A percentile compares a stretch with the other conserved stretches of the same genome.
Conservation (phyloP, 495 filamentous ascomycete genomes). For the Peziza echinospora region DNA sequence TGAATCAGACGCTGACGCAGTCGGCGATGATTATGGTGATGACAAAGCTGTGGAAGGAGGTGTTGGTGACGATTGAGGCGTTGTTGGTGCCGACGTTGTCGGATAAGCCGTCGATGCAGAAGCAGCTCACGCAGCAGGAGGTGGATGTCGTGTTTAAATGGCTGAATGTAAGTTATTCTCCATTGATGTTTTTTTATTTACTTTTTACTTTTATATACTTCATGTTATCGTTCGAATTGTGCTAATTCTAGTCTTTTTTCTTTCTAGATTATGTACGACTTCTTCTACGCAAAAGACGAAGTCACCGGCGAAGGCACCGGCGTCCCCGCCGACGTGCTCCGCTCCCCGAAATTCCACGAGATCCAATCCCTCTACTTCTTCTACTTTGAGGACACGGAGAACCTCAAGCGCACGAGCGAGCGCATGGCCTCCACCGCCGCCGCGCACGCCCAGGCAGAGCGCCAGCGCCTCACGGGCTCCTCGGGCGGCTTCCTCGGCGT, state of each 20-base stretch:
- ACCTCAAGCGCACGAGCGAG: conserved; percentile 77
- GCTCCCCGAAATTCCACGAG: conserved; percentile 95
- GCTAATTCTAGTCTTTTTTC: too few species aligned
- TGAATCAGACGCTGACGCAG: conserved; percentile 86
- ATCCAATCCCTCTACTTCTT: conserved; percentile 92
- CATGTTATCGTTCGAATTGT: too few species aligned
- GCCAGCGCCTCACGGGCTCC: conserved; percentile 21
- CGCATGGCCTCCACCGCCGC: conserved; percentile 80
- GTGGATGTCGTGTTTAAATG: conserved; percentile 89
- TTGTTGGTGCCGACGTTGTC: conserved; percentile 85
- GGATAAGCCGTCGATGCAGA: conserved; percentile 81
- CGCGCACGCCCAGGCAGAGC: conserved; percentile 47
- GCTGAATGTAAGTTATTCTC: conserved; percentile 29
- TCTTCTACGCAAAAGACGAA: conserved; percentile 87
- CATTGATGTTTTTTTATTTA: too few species aligned
- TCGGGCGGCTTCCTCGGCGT: conserved; percentile 46
- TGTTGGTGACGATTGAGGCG: conserved; percentile 71
- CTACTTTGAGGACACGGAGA: conserved; percentile 85
- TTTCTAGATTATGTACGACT: conserved; percentile 62
- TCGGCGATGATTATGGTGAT: conserved; percentile 93
- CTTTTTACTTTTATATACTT: neutral
- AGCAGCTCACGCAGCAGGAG: conserved; percentile 68
- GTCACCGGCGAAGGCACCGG: conserved; percentile 66
- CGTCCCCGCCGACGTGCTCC: conserved; percentile 74
- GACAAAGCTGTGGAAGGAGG: conserved; percentile 96